Conservation (phyloP, 2,329 filamentous ascomycete species). For the Hyphodiscus sp. region DNA sequence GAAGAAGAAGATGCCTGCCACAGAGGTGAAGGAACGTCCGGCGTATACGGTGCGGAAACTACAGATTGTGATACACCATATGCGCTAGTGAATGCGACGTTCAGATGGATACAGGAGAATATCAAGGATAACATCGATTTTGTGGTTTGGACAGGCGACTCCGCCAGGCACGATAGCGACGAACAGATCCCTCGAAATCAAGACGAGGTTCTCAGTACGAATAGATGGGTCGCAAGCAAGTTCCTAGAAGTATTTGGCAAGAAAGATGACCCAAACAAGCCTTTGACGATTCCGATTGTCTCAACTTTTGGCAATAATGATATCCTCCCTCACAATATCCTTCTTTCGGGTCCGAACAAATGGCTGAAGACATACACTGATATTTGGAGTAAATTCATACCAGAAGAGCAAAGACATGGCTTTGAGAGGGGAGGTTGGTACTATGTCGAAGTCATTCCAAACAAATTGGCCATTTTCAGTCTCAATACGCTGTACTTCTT, state of each 20-base stretch:
- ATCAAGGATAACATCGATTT: constrained; percentile 78
- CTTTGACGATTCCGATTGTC: constrained; percentile 70
- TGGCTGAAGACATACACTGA: constrained; percentile 74
- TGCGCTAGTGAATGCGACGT: constrained; percentile 77
- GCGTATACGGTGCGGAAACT: constrained; percentile 76
- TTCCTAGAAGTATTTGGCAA: constrained; percentile 68
- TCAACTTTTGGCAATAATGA: constrained; percentile 97
- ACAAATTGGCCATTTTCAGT: constrained; percentile 81
- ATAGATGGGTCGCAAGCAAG: constrained; percentile 67
- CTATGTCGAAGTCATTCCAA: constrained; percentile 82
- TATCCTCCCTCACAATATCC: constrained; percentile 93
- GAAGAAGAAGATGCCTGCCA: constrained; percentile 69
- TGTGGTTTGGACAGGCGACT: constrained; percentile 89
- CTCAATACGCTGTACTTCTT: constrained; percentile 97
- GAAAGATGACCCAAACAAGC: constrained; percentile 46
- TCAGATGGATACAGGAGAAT: constrained; percentile 78
- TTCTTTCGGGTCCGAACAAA: constrained; percentile 75
- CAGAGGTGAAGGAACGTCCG: constrained; percentile 67
- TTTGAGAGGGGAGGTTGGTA: constrained; percentile 96
- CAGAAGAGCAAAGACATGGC: constrained; percentile 82
- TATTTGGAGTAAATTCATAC: constrained; percentile 83
- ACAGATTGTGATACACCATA: constrained; percentile 84
- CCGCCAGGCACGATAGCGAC: constrained; percentile 83
- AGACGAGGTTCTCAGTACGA: constrained; percentile 70
- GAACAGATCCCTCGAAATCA: constrained; percentile 69